Conservation (phyloP, 139 green algal species). For the Ulvella scutata region DNA sequence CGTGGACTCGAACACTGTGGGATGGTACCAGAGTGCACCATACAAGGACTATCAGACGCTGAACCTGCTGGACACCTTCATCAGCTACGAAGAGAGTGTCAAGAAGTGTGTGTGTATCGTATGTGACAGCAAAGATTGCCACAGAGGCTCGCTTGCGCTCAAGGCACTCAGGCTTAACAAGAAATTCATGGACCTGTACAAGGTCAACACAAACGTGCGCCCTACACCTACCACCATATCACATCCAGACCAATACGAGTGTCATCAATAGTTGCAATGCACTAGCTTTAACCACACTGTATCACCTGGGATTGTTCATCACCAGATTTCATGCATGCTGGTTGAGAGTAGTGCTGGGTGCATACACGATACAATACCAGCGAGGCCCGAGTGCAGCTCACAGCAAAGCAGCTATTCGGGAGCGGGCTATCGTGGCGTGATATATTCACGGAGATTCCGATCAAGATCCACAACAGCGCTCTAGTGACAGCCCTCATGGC, state of each 20-base stretch:
- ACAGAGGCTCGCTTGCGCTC: slow-evolving; percentile 34
- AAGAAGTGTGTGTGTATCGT: slow-evolving; percentile 89
- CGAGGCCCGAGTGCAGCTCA: background rate
- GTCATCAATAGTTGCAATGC: background rate
- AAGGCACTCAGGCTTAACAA: slow-evolving; percentile 81
- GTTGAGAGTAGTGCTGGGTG: background rate
- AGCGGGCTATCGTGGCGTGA: slow-evolving; percentile 62
- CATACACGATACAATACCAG: too few species aligned
- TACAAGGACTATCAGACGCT: slow-evolving; percentile 55
- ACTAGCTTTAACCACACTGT: background rate
- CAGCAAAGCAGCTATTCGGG: slow-evolving; percentile 50
- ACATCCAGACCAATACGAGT: background rate
- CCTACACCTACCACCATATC: background rate
- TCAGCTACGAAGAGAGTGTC: slow-evolving; percentile 95
- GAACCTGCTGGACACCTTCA: slow-evolving; percentile 95
- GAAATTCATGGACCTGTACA: slow-evolving; percentile 78
- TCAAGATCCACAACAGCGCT: slow-evolving; percentile 65
- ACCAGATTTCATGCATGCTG: background rate
- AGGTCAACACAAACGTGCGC: slow-evolving; percentile 10
- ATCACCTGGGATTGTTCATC: background rate
- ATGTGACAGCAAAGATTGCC: slow-evolving; percentile 63
- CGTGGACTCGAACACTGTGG: slow-evolving; percentile 98
- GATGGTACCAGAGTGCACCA: slow-evolving; percentile 49
- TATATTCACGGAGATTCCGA: slow-evolving; percentile 91
- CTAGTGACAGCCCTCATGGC: slow-evolving; percentile 65